Evolutionary conservation across 306 rosid genomes (phyloP).

Genomic region (Pyrus betulifolia): DNA sequence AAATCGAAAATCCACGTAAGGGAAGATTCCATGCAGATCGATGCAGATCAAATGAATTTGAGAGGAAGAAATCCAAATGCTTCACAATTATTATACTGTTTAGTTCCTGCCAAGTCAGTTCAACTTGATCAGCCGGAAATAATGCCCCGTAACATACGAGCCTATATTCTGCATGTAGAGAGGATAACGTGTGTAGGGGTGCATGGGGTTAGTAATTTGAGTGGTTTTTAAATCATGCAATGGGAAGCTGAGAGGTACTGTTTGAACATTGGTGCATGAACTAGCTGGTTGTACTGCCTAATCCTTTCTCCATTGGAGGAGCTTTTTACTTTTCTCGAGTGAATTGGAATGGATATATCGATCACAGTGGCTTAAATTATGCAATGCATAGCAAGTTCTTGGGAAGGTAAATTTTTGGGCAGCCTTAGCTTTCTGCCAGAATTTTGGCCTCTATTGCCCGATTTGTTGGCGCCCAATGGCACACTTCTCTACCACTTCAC

Average conservation of each 20-base stretch:
- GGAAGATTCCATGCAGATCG: not conserved
- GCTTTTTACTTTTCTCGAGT: not conserved
- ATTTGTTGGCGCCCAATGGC: not conserved
- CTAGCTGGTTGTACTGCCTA: not conserved
- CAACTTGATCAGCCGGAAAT: no score
- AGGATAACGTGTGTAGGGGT: not conserved
- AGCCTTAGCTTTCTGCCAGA: conserved; percentile 29
- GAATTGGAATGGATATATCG: not conserved
- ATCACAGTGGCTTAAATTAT: conserved; percentile 10
- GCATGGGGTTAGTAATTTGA: not conserved
- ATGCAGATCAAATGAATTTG: not conserved
- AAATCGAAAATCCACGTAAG: no score
- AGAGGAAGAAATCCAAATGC: not conserved
- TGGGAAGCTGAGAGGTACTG: not conserved
- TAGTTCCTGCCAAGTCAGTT: no score
- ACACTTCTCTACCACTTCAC: not conserved
- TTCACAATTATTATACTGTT: no score
- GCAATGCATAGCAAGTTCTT: conserved; percentile 5
- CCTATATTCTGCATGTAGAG: no score
- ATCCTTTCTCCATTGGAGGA: not conserved
- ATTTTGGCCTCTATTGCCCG: conserved; percentile 39
- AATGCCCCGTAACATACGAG: no score
- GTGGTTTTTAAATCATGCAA: not conserved
- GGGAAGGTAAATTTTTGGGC: conserved; percentile 51
- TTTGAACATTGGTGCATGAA: not conserved